Evolutionary conservation across 2,329 filamentous ascomycete genomes (phyloP), one percentile per base, ranked within the genome.

Genomic region (Hyphodiscus sp.): DNA sequence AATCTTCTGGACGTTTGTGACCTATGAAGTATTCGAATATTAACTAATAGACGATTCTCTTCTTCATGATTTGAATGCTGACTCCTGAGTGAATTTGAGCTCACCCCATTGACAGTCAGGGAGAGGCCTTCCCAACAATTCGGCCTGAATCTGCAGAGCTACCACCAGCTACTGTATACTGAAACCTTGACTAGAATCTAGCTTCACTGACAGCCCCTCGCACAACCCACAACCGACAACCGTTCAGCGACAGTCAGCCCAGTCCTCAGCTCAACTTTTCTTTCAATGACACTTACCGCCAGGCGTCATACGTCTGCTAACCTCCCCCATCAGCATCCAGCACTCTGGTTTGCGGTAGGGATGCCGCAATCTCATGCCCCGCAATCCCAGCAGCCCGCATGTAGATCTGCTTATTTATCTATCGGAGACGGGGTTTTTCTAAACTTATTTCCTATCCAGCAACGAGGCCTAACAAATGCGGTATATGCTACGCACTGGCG

Each of bases 341-440:
- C 47, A 73, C 73, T 69, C 73, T 75, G 15, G 76, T 70, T 60
- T 75, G 72, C 29, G 68, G 70, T 41, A 75, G 71, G 6, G 69
- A 65, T 57, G 76, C 70, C 1, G 76, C 76, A 30, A 80, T 65
- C 49, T 74, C 70, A 51, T 76, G 70, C 2, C 77, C 78, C 41
- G 81, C 65, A 8, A 76, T 70, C 53, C 75, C 74, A 30, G 72
- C 65, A 20, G 75, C 71, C n/a, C n/a, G n/a, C n/a, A n/a, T n/a
- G n/a, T n/a, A n/a, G n/a, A 48, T 76, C 74, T n/a, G 76, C 56
- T 20, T 68, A 43, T 54, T 15, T 68, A 62, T 49, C 64, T 55
- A 45, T 59, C 26, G 61, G 61, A n/a, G 59, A 55, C 47, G 61
- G 61, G 33, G 57, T 60, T 16, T 53, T 64, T 20, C 56, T 57